These are phyloP conservation scores for Herpetomonas muscarum DNA, from an alignment of 208 protist genomes.

Conservation along the genomic window DNA sequence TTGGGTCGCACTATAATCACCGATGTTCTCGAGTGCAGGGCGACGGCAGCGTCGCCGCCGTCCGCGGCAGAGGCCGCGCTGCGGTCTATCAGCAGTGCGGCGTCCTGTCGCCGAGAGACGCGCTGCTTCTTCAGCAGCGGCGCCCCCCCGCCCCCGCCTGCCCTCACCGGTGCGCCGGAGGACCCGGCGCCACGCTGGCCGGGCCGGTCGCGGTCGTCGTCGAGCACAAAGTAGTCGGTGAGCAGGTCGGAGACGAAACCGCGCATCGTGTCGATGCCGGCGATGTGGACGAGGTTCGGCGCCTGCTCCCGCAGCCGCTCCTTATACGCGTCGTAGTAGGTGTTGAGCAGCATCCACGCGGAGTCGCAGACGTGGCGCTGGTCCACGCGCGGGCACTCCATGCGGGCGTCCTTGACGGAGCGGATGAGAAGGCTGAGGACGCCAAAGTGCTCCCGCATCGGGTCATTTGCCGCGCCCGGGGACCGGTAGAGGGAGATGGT, in stretches of 20 bases:
- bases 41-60: neutral
- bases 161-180: neutral
- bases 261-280: constrained; percentile 65
- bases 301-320: constrained; percentile 54
- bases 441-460: constrained; percentile 59
- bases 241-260: constrained; percentile 70
- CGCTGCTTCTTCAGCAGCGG: constrained; percentile 39
- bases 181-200: neutral
- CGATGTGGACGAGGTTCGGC: constrained; percentile 66
- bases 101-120: constrained; percentile 21
- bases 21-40: no score
- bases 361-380: constrained; percentile 46
- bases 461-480: constrained; percentile 60
- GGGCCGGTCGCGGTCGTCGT: constrained; percentile 11
- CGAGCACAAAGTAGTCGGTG: constrained; percentile 23
- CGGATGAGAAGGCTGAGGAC: constrained; percentile 62
- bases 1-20: no score
- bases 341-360: constrained; percentile 61
- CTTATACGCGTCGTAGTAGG: constrained; percentile 64
- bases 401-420: constrained; percentile 58
- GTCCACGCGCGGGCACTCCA: constrained; percentile 65
- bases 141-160: constrained; percentile 6
- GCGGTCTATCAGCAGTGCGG: constrained; percentile 2
- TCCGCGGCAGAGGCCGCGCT: neutral
- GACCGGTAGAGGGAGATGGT: constrained; percentile 77